phyloP scores from a whole-genome alignment of 176 grass and related monocot species.

The Phoenix roebelenii region DNA sequence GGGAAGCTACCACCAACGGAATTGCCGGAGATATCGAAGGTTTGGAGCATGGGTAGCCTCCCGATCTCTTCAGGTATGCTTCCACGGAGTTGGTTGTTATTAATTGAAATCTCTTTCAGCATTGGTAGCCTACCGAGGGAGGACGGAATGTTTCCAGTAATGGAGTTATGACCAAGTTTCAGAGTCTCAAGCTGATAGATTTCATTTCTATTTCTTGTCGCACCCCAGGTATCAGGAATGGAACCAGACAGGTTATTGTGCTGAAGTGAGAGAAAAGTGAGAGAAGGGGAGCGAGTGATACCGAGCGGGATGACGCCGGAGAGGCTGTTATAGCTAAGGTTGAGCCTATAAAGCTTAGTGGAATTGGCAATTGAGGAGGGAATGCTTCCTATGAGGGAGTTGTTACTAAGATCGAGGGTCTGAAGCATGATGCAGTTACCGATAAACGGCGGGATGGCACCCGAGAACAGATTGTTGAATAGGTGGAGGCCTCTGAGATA shows the following conservation, averaged over 20 bases:
- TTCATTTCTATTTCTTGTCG: not conserved
- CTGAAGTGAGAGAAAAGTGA: constrained; percentile 43
- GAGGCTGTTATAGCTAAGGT: constrained; percentile 44
- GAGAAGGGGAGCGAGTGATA: constrained; percentile 18
- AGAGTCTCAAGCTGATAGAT: constrained; percentile 33
- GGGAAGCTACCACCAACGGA: constrained; percentile 43
- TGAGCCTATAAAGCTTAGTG: constrained; percentile 51
- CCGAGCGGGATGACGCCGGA: constrained; percentile 21
- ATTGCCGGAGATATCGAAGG: constrained; percentile 60
- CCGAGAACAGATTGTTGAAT: constrained; percentile 74
- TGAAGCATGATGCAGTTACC: constrained; percentile 36
- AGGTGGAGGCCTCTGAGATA: constrained; percentile 55
- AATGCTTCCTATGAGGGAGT: constrained; percentile 33
- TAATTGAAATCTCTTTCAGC: constrained; percentile 36
- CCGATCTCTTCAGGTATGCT: constrained; percentile 37
- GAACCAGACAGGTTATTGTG: constrained; percentile 46
- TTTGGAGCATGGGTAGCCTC: constrained; percentile 34
- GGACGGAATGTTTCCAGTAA: constrained; percentile 26
- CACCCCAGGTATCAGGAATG: constrained; percentile 33
- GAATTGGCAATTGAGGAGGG: constrained; percentile 43
- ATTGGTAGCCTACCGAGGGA: constrained; percentile 24
- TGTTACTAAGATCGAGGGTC: constrained; percentile 44
- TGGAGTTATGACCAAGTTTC: constrained; percentile 28
- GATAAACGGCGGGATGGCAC: constrained; percentile 35
- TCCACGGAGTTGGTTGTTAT: constrained; percentile 37